phyloP scores from a whole-genome alignment of 768 basidiomycete species.

The Xerocomus brunneocitrinus region DNA sequence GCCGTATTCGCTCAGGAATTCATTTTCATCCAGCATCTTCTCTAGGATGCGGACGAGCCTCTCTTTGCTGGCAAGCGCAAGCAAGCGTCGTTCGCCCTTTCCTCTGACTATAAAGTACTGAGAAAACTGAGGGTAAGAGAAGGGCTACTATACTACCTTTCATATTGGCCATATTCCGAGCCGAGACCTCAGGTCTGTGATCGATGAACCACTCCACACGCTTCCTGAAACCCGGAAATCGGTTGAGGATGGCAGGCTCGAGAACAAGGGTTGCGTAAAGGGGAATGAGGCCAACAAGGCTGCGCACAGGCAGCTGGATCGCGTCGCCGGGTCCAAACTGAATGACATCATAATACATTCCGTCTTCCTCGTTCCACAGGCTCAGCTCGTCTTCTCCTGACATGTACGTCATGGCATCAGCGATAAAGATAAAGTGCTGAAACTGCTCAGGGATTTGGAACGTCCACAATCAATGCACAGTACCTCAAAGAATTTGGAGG shows the following conservation, averaged over 20 bases:
- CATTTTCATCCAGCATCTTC: slow-evolving; percentile 96
- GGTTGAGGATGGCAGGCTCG: slow-evolving; percentile 83
- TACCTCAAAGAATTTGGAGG: slow-evolving; percentile 95
- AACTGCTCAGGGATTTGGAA: slow-evolving; percentile 14
- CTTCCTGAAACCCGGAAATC: slow-evolving; percentile 98
- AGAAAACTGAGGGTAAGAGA: not conserved
- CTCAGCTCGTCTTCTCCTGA: slow-evolving; percentile 73
- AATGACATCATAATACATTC: slow-evolving; percentile 98
- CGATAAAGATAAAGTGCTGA: slow-evolving; percentile 96
- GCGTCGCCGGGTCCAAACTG: slow-evolving; percentile 76
- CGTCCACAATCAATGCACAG: slow-evolving; percentile 5
- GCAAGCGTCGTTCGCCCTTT: slow-evolving; percentile 77
- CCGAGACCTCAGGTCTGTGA: slow-evolving; percentile 82
- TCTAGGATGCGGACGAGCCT: slow-evolving; percentile 82
- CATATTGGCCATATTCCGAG: slow-evolving; percentile 96
- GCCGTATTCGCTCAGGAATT: slow-evolving; percentile 94
- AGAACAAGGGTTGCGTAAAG: slow-evolving; percentile 92
- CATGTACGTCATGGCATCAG: slow-evolving; percentile 96
- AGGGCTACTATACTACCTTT: slow-evolving; percentile 46
- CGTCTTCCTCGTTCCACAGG: slow-evolving; percentile 95
- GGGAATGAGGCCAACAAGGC: slow-evolving; percentile 96
- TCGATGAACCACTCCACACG: slow-evolving; percentile 98
- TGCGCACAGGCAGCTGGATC: slow-evolving; percentile 90
- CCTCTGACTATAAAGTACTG: slow-evolving; percentile 42
- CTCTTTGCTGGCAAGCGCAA: slow-evolving; percentile 91